Conservation (phyloP, 1,284 basidiomycete species). For the Coniferiporia sulphurascens region DNA sequence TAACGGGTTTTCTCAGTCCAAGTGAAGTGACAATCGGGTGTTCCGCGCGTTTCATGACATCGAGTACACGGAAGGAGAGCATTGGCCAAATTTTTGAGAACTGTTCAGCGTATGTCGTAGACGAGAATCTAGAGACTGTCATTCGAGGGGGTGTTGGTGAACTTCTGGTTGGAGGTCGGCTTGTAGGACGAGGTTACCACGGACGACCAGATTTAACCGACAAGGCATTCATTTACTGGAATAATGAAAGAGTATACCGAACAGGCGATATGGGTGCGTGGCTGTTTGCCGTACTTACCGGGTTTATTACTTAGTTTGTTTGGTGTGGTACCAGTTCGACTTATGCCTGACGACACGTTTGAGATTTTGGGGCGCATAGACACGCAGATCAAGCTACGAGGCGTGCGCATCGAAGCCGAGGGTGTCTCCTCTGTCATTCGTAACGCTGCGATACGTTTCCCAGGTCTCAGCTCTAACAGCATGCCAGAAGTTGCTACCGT, state of each 20-base stretch:
- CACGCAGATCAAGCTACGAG: conserved; percentile 50
- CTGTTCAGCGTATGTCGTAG: conserved; percentile 36
- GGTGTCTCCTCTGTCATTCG: conserved; percentile 47
- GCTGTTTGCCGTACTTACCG: background rate
- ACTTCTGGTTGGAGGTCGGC: conserved; percentile 45
- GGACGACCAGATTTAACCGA: conserved; percentile 40
- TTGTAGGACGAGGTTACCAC: conserved; percentile 50
- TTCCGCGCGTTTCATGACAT: conserved; percentile 41
- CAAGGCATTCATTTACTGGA: conserved; percentile 46
- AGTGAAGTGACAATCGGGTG: conserved; percentile 50
- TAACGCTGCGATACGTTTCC: conserved; percentile 27
- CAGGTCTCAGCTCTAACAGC: conserved; percentile 22
- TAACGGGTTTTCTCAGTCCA: conserved; percentile 26
- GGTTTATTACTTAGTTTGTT: background rate
- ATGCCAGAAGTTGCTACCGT: conserved; percentile 39
- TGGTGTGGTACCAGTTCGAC: conserved; percentile 31
- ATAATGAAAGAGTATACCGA: conserved; percentile 39
- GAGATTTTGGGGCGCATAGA: conserved; percentile 54
- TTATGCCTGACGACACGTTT: conserved; percentile 49
- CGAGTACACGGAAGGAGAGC: conserved; percentile 38
- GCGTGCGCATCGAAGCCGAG: conserved; percentile 51
- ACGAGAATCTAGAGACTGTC: conserved; percentile 36
- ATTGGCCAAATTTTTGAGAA: conserved; percentile 38
- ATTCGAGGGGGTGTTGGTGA: conserved; percentile 46
- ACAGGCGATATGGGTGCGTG: conserved; percentile 41